Evolutionary conservation across 2,329 filamentous ascomycete species (phyloP).

Genomic region (Neonectria faginata): DNA sequence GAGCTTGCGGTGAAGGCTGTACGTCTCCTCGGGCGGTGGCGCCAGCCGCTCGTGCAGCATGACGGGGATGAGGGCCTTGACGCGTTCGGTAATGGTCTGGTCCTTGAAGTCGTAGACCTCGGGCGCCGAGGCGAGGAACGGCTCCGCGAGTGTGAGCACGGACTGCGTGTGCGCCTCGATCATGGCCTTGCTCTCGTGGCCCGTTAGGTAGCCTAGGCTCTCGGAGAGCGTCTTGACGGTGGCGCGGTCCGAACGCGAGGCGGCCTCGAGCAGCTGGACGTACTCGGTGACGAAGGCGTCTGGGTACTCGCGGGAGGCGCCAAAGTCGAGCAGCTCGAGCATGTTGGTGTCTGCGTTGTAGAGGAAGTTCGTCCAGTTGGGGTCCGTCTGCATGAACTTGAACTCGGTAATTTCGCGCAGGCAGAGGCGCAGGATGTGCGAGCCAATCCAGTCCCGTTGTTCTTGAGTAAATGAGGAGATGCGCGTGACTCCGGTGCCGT

Average conservation of each 20-base stretch:
- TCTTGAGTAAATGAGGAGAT: slow-evolving; percentile 79
- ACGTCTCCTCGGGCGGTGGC: slow-evolving; percentile 97
- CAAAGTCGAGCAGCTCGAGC: slow-evolving; percentile 95
- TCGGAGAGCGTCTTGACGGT: slow-evolving; percentile 76
- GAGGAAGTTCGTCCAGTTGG: slow-evolving; percentile 99
- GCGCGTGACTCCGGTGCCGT: slow-evolving; percentile 87
- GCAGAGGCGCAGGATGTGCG: slow-evolving; percentile 90
- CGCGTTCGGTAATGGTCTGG: slow-evolving; percentile 96
- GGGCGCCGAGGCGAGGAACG: slow-evolving; percentile 81
- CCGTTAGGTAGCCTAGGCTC: slow-evolving; percentile 89
- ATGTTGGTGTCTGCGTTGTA: slow-evolving; percentile 79
- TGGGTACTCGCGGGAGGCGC: slow-evolving; percentile 88
- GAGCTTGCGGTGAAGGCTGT: slow-evolving; percentile 92
- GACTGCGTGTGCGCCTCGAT: slow-evolving; percentile 89
- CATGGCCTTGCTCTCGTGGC: slow-evolving; percentile 87
- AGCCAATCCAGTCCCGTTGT: slow-evolving; percentile 96
- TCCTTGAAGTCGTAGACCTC: slow-evolving; percentile 91
- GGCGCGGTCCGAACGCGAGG: slow-evolving; percentile 75
- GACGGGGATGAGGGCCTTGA: slow-evolving; percentile 86
- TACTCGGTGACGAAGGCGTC: slow-evolving; percentile 84
- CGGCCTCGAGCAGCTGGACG: slow-evolving; percentile 82
- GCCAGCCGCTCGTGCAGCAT: slow-evolving; percentile 92
- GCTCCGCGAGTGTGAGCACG: slow-evolving; percentile 90
- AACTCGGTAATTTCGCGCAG: slow-evolving; percentile 94
- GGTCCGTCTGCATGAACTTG: slow-evolving; percentile 98